Evolutionary conservation across 1,139 yeast species (phyloP).

Genomic region (Geotrichum restrictum): DNA sequence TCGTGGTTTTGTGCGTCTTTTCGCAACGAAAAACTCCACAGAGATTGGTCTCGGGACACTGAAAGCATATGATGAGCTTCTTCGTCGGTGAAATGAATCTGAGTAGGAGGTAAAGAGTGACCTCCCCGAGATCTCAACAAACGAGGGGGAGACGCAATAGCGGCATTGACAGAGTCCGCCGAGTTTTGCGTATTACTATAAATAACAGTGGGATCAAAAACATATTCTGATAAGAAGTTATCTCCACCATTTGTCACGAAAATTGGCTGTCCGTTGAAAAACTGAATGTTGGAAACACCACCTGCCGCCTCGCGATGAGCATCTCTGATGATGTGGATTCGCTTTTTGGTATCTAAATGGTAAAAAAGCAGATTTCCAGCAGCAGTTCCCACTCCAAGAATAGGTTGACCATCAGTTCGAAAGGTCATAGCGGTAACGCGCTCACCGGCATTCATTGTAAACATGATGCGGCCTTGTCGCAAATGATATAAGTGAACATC

Average conservation of each 20-base stretch:
- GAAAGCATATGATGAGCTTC: conserved; percentile 81
- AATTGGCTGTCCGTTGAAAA: conserved; percentile 89
- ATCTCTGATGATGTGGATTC: conserved; percentile 70
- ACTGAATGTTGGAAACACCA: conserved; percentile 72
- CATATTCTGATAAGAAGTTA: conserved; percentile 82
- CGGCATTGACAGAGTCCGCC: conserved; percentile 47
- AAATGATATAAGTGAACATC: conserved; percentile 62
- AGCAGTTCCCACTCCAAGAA: conserved; percentile 72
- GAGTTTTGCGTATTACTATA: conserved; percentile 20
- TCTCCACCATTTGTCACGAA: conserved; percentile 91
- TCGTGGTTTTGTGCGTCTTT: conserved; percentile 97
- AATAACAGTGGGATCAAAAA: conserved; percentile 85
- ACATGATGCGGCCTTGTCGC: conserved; percentile 54
- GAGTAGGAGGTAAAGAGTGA: conserved; percentile 85
- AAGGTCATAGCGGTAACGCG: conserved; percentile 72
- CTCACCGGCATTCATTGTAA: conserved; percentile 57
- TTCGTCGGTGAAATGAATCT: conserved; percentile 71
- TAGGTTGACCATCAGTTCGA: conserved; percentile 87
- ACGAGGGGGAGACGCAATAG: conserved; percentile 84
- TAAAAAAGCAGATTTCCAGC: conserved; percentile 84
- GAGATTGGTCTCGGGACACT: conserved; percentile 79
- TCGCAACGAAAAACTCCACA: conserved; percentile 88
- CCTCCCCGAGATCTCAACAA: conserved; percentile 93
- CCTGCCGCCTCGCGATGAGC: conserved; percentile 72
- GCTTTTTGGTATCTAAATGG: conserved; percentile 65